Base-by-base conservation (phyloP, 768 basidiomycete species). In the Lentinula sp. region DNA sequence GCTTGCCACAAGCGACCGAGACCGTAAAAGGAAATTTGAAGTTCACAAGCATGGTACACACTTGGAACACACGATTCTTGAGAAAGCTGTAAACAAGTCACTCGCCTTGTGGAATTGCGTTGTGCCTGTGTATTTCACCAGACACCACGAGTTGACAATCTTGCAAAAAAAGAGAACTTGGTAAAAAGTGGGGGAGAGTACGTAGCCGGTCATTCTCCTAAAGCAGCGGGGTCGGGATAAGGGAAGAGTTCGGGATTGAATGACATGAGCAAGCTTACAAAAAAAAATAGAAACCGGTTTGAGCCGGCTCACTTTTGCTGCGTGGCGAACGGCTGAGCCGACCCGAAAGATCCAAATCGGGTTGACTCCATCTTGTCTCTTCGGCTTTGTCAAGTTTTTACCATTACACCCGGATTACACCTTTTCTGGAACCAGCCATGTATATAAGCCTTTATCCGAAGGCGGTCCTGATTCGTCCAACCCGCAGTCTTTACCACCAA, bases 401-500 rank as follows among this genome's bases (percentile, higher is more conserved):
- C 18, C 46, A 48, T 48, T 48, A 48, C 46, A 48, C 46, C 46
- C 46, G 46, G 46, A 20, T 48, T 20, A 48, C 46, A 48, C 51
- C 54, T 43, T 43, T 43, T 41, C 54, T 56, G 37, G 37, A 41
- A 35, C 41, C 12, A 35, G 15, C 20, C 36, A 59, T 48, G 41
- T 59, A 59, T 57, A 59, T 32, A 59, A 48, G 16, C 41, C 28
- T 42, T 43, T 15, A 39, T 13, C 48, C 23, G 18, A 18, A 20
- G 16, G 41, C 18, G 23, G n/a, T 49, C 45, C 57, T 32, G 39
- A 20, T 20, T 23, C 23, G 50, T 51, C 79, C 74, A n/a, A 23
- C 32, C 35, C 49, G 39, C 32, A n/a, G 15, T 49, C 32, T 45
- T 8, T 55, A 10, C 60, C 37, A 42, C 10, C 35, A 39, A 12